Evolutionary conservation across 306 rosid species (phyloP).

Genomic region (Gleditsia sinensis): DNA sequence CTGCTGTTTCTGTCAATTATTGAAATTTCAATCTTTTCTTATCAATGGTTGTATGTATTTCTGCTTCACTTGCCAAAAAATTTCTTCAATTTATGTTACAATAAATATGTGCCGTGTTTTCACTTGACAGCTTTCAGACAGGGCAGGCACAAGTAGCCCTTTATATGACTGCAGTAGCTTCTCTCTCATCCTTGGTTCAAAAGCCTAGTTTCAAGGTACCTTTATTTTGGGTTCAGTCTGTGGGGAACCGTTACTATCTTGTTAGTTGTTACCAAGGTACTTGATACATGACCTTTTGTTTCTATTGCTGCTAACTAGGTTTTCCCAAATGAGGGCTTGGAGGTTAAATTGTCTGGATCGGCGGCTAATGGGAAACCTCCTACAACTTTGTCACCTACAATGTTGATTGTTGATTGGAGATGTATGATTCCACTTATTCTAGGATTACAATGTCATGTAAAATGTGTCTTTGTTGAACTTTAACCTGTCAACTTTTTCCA

Average conservation of each 20-base stretch:
- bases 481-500: constrained; percentile 43
- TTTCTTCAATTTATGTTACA: constrained; percentile 25
- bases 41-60: not conserved
- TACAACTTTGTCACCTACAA: constrained; percentile 87
- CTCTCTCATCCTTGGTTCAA: constrained; percentile 74
- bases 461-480: constrained; percentile 27
- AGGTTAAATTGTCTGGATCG: constrained; percentile 73
- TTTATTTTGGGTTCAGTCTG: constrained; percentile 26
- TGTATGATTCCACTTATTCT: constrained; percentile 60
- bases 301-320: constrained; percentile 49
- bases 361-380: constrained; percentile 74
- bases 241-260: constrained; percentile 23
- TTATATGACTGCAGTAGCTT: constrained; percentile 84
- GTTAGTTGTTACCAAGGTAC: constrained; percentile 16
- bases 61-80: constrained; percentile 13
- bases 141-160: constrained; percentile 67
- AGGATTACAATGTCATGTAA: constrained; percentile 16
- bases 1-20: constrained; percentile 25
- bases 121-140: constrained; percentile 67
- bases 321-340: constrained; percentile 71
- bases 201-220: constrained; percentile 73
- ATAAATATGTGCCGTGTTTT: constrained; percentile 25
- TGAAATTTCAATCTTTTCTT: constrained; percentile 14
- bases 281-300: constrained; percentile 32
- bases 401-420: constrained; percentile 86